Conservation (phyloP, 345 rosid species). For the Lepidium didymum region DNA sequence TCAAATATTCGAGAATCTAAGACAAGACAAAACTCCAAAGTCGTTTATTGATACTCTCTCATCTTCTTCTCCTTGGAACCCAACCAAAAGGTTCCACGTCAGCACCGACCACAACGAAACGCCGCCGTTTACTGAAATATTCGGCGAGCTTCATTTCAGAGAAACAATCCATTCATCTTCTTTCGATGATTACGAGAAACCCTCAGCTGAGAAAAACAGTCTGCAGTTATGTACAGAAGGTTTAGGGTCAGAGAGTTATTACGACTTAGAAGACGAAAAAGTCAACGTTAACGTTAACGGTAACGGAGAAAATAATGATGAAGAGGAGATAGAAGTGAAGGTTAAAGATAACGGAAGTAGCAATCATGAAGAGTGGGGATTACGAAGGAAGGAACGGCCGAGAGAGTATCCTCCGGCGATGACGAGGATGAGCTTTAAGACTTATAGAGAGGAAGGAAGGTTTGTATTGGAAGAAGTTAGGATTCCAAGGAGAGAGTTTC, state of each 20-base stretch:
- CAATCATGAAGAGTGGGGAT: constrained; percentile 30
- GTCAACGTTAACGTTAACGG: background rate
- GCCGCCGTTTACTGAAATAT: constrained; percentile 57
- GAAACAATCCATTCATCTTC: constrained; percentile 33
- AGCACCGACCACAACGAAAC: constrained; percentile 31
- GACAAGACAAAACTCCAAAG: constrained; percentile 39
- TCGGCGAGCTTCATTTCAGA: constrained; percentile 69
- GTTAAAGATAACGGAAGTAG: background rate
- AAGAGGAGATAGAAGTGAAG: background rate
- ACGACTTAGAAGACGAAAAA: constrained; percentile 41
- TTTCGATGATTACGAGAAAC: constrained; percentile 6
- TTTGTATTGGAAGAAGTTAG: constrained; percentile 71
- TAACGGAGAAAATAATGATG: constrained; percentile 14
- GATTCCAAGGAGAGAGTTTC: constrained; percentile 62
- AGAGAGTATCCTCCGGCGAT: constrained; percentile 77
- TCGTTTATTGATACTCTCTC: constrained; percentile 51
- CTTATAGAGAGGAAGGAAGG: constrained; percentile 72
- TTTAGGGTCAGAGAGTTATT: constrained; percentile 78
- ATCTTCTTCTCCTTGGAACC: constrained; percentile 43
- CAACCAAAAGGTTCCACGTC: constrained; percentile 32
- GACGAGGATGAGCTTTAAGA: constrained; percentile 69
- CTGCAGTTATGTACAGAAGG: constrained; percentile 91
- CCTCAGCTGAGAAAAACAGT: constrained; percentile 28
- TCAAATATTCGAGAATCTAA: constrained; percentile 52
- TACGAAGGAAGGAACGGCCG: constrained; percentile 17